Conservation (phyloP, 2,329 filamentous ascomycete species). For the Pseudogymnoascus sp. region DNA sequence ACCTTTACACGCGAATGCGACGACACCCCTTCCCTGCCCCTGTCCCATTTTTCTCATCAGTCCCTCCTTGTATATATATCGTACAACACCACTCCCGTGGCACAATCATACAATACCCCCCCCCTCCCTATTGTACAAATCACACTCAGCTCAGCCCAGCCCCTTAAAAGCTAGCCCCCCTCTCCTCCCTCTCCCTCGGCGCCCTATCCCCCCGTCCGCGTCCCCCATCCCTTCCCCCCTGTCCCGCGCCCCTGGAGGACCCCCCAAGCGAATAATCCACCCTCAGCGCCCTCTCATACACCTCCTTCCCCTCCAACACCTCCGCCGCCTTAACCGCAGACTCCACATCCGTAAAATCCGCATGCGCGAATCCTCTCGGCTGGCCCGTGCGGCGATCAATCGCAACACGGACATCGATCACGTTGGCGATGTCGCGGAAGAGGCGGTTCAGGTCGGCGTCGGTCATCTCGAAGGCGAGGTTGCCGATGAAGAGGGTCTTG, state of each 20-base stretch:
- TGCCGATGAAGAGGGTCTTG: constrained; percentile 71
- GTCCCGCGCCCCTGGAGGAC: too few species aligned
- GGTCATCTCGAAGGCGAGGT: constrained; percentile 78
- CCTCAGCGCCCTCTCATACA: constrained; percentile 59
- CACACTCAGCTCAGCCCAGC: not conserved
- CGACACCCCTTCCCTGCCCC: not conserved
- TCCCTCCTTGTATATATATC: not conserved
- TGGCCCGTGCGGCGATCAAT: constrained; percentile 74
- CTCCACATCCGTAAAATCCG: constrained; percentile 63
- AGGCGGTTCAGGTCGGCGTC: constrained; percentile 74
- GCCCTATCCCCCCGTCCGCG: not conserved
- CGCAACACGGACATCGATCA: constrained; percentile 70
- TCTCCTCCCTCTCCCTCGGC: not conserved
- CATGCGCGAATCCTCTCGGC: constrained; percentile 76
- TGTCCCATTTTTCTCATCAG: not conserved
- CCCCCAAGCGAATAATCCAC: constrained; percentile 54
- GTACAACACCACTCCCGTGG: not conserved
- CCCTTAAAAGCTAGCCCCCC: not conserved
- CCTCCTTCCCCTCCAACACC: constrained; percentile 43
- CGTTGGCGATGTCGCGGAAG: constrained; percentile 61
- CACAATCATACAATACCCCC: not conserved
- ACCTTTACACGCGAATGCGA: too few species aligned
- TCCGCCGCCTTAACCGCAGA: constrained; percentile 55
- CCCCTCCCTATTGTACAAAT: not conserved
- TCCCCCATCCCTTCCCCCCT: not conserved